Base-by-base conservation (phyloP, 2,329 filamentous ascomycete species). In the Davidsoniella australis region DNA sequence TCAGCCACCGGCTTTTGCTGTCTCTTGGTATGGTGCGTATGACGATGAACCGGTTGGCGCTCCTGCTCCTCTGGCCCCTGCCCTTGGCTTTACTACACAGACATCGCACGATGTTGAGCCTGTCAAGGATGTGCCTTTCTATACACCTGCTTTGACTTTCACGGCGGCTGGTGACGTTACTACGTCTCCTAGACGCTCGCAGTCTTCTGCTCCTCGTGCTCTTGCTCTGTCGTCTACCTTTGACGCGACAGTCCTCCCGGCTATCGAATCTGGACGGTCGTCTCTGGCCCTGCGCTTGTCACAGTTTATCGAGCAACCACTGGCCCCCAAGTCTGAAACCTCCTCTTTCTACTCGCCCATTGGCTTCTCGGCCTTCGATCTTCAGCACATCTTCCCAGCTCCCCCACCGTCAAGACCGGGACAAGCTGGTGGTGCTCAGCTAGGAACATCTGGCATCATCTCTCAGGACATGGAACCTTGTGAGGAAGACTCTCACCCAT, bases 101-200 rank as follows among this genome's bases (percentile, higher is more conserved):
- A 46, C 56, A 37, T 55, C 60, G 14, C 54, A 62, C 50, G 54
- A 55, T 40, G 47, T 60, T n/a, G 56, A 60, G 41, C 61, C 59
- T 17, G 50, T 59, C 14, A 33, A 61, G 45, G 62, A 63, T 12
- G 58, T 12, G 8, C 12, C 29, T 33, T 33, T 33, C 9, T 33
- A 61, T 41, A 52, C 42, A n/a, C 42, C 50, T 18, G 39, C 41
- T 16, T 18, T 53, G 18, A 41, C 47, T 16, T 43, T 49, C 12
- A 47, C 43, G 2, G 26, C 42, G 33, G 41, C 45, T 18, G 43
- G 33, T 38, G 47, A 49, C 23, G 26, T 53, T 41, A n/a, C 41
- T 17, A 23, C 41, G 20, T 47, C 45, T 3, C 47, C 47, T 3
- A 45, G 38, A 33, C 41, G 41, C 2, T n/a, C 38, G 17, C 47